phyloP scores from a whole-genome alignment of 2,329 filamentous ascomycete genomes.

The Neocucurbitaria cava region DNA sequence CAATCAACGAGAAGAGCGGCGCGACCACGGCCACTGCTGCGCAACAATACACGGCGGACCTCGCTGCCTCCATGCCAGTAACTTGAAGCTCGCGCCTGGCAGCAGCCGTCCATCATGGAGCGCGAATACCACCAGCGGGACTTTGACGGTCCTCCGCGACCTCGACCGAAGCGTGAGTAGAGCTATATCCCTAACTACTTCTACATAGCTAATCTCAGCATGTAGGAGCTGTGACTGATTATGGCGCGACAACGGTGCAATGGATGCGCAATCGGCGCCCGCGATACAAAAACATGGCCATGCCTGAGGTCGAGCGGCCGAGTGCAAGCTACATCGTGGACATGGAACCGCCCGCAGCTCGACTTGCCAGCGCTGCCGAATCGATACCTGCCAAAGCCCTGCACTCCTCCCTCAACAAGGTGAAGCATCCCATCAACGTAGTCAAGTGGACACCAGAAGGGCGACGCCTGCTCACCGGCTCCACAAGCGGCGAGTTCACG shows the following conservation, averaged over 20 bases:
- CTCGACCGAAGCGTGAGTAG: slow-evolving; percentile 46
- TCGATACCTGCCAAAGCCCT: slow-evolving; percentile 93
- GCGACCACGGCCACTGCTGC: neutral
- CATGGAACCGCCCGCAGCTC: slow-evolving; percentile 85
- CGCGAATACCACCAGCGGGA: slow-evolving; percentile 45
- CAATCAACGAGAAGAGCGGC: neutral
- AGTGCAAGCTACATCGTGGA: slow-evolving; percentile 90
- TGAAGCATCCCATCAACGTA: slow-evolving; percentile 96
- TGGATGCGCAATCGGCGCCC: slow-evolving; percentile 87
- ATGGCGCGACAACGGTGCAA: slow-evolving; percentile 86
- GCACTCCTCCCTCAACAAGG: slow-evolving; percentile 98
- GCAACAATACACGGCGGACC: neutral
- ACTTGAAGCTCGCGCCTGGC: slow-evolving; percentile 1
- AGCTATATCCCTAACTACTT: too few relatives aligned
- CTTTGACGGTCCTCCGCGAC: slow-evolving; percentile 42
- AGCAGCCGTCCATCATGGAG: slow-evolving; percentile 38
- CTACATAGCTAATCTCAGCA: too few relatives aligned
- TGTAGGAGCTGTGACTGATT: slow-evolving; percentile 90
- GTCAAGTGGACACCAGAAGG: slow-evolving; percentile 98
- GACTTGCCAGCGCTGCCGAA: slow-evolving; percentile 77
- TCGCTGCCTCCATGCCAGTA: slow-evolving; percentile 8
- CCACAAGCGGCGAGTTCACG: slow-evolving; percentile 96
- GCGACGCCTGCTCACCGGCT: slow-evolving; percentile 86
- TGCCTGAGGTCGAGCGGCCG: slow-evolving; percentile 81
- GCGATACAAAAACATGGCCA: slow-evolving; percentile 73